Base-by-base conservation (phyloP, 2,329 filamentous ascomycete genomes). In the Exophiala sp. region DNA sequence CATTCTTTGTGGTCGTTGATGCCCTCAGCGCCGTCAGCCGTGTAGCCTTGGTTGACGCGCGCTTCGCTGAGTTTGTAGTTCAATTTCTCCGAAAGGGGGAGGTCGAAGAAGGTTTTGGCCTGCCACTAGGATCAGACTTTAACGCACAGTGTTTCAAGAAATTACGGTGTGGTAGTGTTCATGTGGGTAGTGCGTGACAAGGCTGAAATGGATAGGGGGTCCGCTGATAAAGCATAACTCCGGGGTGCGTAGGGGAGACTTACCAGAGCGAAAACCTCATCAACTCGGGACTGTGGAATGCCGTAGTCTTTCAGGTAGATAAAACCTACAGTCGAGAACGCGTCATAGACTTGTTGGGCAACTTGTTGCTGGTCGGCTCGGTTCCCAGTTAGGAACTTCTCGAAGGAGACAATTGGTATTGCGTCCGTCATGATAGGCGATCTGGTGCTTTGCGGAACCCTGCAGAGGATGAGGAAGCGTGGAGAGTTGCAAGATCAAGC, bases 51-150 rank as follows among this genome's bases (percentile, higher is more conserved):
- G 50, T 61, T 57, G 21, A 51, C 48, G 10, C 36, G 29, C 3
- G 55, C 44, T 10, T 46, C 32, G n/a, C 75, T 74, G 62, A 78
- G 76, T 8, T 73, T 75, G 1, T 75, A 77, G 41, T 71, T 68
- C 65, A 75, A 71, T 57, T 79, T 79, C 35, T 73, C 68, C 34
- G 72, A 70, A 10, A 66, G 63, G 1, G 72, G 68, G 5, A 79
- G 65, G 24, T 71, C 67, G 54, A 78, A 79, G 6, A 79, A 68
- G 10, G 67, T 34, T 66, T 65, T 54, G 69, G 71, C 53, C 21
- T 62, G 45, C 11, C 39, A 20, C 16, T 5, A 21, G 5, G 3
- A 14, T 40, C 12, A 9, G 38, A 16, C 3, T 18, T 16, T 2
- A 14, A 41, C 20, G 6, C 9, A 1, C 3, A 8, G n/a, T 20